A percentile compares a stretch with the other conserved stretches of the same genome.
These are phyloP conservation scores for Penicillium sp. DNA, from an alignment of 2,329 filamentous ascomycete genomes.

Conservation along the genomic window DNA sequence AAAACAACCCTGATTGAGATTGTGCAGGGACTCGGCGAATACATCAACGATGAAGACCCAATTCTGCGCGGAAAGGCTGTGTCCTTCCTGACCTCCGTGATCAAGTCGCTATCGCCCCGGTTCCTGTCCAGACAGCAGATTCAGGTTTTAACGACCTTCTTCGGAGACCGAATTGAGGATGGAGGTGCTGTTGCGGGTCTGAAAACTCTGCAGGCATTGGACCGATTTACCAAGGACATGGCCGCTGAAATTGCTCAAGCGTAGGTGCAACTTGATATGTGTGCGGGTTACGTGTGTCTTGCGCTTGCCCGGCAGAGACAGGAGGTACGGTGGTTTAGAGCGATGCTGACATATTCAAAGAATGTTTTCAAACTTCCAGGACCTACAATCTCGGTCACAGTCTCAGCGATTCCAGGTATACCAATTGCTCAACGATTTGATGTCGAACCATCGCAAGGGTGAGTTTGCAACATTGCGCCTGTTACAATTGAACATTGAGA, in stretches of 20 bases:
- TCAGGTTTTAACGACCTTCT: slow-evolving; percentile 62
- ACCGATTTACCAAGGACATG: slow-evolving; percentile 59
- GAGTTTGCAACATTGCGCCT: slow-evolving; percentile 10
- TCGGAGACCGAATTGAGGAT: slow-evolving; percentile 63
- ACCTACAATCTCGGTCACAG: slow-evolving; percentile 61
- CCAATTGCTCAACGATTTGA: slow-evolving; percentile 59
- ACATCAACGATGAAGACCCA: slow-evolving; percentile 65
- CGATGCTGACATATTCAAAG: slow-evolving; percentile 31
- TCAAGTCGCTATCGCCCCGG: slow-evolving; percentile 51
- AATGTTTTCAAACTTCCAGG: slow-evolving; percentile 52
- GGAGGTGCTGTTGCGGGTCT: slow-evolving; percentile 60
- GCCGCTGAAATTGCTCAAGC: slow-evolving; percentile 54
- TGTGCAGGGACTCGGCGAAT: slow-evolving; percentile 64
- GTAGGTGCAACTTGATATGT: slow-evolving; percentile 36
- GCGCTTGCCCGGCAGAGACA: background rate
- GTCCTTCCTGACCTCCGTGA: slow-evolving; percentile 44
- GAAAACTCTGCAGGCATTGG: slow-evolving; percentile 57
- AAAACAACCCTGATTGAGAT: slow-evolving; percentile 61
- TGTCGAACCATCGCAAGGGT: slow-evolving; percentile 61
- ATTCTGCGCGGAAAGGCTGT: slow-evolving; percentile 59
- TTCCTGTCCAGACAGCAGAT: slow-evolving; percentile 61
- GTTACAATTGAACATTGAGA: background rate
- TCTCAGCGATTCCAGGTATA: slow-evolving; percentile 64
- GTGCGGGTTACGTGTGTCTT: background rate
- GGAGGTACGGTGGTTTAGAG: background rate